Conservation (phyloP, 371 early-diverging fungal genomes). For the Actinomortierella wolfii region DNA sequence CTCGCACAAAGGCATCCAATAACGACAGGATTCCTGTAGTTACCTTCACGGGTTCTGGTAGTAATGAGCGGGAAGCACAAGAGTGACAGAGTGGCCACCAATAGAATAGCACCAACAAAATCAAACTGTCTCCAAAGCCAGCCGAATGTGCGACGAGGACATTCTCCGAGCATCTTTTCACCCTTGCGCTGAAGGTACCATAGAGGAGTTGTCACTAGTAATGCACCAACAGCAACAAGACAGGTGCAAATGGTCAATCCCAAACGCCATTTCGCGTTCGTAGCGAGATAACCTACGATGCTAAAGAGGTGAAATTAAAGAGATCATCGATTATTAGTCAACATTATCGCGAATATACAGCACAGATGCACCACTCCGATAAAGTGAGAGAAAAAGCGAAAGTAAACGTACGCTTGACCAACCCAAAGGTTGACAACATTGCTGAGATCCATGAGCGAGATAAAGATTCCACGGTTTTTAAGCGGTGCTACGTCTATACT, state of each 20-base stretch:
- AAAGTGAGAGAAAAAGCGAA: not conserved
- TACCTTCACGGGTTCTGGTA: slow-evolving; percentile 7
- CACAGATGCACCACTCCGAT: too few species aligned
- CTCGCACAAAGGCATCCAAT: slow-evolving; percentile 11
- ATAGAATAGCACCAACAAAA: slow-evolving; percentile 8
- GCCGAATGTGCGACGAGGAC: slow-evolving; percentile 8
- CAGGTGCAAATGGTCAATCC: not conserved
- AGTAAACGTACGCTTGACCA: slow-evolving; percentile 9
- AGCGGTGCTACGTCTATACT: slow-evolving; percentile 7
- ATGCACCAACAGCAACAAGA: slow-evolving; percentile 7
- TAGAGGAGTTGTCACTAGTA: slow-evolving; percentile 2
- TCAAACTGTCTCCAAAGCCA: slow-evolving; percentile 13
- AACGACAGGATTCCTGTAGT: slow-evolving; percentile 6
- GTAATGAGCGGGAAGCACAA: slow-evolving; percentile 9
- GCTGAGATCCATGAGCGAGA: slow-evolving; percentile 5
- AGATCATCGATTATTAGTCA: not conserved
- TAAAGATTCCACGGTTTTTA: slow-evolving; percentile 8
- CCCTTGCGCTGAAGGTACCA: slow-evolving; percentile 15
- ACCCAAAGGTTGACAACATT: slow-evolving; percentile 8
- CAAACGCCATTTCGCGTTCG: not conserved
- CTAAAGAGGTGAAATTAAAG: not conserved
- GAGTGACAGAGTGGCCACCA: slow-evolving; percentile 9
- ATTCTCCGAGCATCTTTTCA: slow-evolving; percentile 1
- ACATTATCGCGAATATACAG: not conserved
- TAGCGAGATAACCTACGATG: not conserved